Percentiles rank a stretch among this genome's conserved stretches.
Evolutionary conservation across 495 filamentous ascomycete species (phyloP).

Genomic region (Pyrenopolyporus hunteri): DNA sequence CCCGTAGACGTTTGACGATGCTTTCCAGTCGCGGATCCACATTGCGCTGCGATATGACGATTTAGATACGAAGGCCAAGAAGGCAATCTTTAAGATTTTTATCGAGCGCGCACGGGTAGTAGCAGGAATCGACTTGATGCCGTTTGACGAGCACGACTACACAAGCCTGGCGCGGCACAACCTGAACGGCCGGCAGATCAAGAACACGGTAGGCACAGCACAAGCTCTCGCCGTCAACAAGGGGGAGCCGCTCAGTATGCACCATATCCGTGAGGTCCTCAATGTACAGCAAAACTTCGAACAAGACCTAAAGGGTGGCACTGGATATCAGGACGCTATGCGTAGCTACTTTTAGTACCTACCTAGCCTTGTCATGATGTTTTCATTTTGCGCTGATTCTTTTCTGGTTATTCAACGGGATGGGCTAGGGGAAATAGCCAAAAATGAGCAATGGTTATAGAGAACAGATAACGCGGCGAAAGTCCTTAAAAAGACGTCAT

Average conservation of each 20-base stretch:
- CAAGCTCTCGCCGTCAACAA: conserved; percentile 86
- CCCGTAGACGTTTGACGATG: conserved; percentile 64
- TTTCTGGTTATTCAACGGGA: too few species aligned
- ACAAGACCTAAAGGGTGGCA: conserved; percentile 71
- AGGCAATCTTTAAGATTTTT: conserved; percentile 87
- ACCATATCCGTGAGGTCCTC: conserved; percentile 81
- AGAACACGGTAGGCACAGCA: conserved; percentile 86
- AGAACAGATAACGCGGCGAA: too few species aligned
- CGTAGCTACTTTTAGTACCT: conserved; percentile 51
- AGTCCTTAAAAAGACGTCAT: too few species aligned
- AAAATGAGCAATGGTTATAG: too few species aligned
- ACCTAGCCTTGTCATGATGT: not conserved
- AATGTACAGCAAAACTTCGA: conserved; percentile 85
- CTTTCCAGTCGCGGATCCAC: conserved; percentile 66
- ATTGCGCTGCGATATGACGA: conserved; percentile 81
- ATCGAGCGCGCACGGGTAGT: conserved; percentile 69
- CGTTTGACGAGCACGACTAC: conserved; percentile 73
- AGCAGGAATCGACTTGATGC: conserved; percentile 63
- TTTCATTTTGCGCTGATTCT: too few species aligned
- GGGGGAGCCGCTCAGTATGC: conserved; percentile 71
- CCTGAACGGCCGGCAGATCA: conserved; percentile 94
- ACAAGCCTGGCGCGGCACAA: conserved; percentile 69
- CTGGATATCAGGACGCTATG: conserved; percentile 70
- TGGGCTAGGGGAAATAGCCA: too few species aligned
- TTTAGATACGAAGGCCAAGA: conserved; percentile 75